These are phyloP conservation scores for Ogataea angusta DNA, from an alignment of 805 yeast genomes.

Conservation along the genomic window DNA sequence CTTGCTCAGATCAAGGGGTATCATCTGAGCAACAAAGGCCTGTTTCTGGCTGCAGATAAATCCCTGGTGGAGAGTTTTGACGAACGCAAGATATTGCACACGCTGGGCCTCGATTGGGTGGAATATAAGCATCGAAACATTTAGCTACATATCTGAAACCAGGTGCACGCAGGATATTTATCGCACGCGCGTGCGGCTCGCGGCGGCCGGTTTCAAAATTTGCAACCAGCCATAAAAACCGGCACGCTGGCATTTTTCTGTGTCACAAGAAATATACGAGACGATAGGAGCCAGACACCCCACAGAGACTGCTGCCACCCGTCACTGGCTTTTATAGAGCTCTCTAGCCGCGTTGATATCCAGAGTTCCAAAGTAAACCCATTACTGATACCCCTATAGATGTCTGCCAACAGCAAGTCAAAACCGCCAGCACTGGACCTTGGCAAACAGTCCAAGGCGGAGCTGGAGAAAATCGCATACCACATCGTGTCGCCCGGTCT, in stretches of 20 bases:
- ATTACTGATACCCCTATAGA: slow-evolving; percentile 4
- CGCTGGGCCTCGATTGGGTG: slow-evolving; percentile 37
- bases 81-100: slow-evolving; percentile 44
- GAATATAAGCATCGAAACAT: slow-evolving; percentile 22
- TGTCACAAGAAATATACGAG: neutral
- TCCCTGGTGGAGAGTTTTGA: slow-evolving; percentile 39
- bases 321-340: slow-evolving; percentile 1
- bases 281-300: neutral
- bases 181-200: slow-evolving; percentile 12
- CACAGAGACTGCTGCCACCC: neutral
- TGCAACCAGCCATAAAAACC: slow-evolving; percentile 11
- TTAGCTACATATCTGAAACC: slow-evolving; percentile 16
- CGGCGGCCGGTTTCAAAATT: slow-evolving; percentile 8
- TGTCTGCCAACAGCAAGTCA: slow-evolving; percentile 1
- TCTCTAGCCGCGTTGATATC: too few relatives aligned
- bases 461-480: slow-evolving; percentile 13
- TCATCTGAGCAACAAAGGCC: slow-evolving; percentile 42
- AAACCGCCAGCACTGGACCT: slow-evolving; percentile 17
- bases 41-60: slow-evolving; percentile 28
- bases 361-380: too few relatives aligned
- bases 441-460: slow-evolving; percentile 7
- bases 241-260: slow-evolving; percentile 9
- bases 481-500: slow-evolving; percentile 25
- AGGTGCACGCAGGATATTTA: slow-evolving; percentile 1
- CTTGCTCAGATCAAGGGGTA: slow-evolving; percentile 39